A percentile compares a stretch with the other conserved stretches of the same genome.
Evolutionary conservation across 441 rosid species (phyloP).

Genomic region (Breynia disticha): DNA sequence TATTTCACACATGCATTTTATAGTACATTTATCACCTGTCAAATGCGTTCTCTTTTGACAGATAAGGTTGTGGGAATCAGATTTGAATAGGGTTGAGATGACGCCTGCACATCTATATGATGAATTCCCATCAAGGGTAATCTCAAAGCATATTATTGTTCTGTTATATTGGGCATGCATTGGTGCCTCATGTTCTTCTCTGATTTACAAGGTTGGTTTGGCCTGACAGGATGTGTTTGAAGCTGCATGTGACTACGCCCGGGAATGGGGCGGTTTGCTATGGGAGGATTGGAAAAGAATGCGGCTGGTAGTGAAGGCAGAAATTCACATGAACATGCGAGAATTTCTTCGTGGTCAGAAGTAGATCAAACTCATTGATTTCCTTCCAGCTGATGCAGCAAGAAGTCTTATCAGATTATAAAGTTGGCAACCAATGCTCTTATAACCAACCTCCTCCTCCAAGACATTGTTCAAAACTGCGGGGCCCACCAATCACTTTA

Average conservation of each 20-base stretch:
- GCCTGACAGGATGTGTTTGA: conserved; percentile 61
- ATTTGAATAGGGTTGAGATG: conserved; percentile 86
- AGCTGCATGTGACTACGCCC: conserved; percentile 67
- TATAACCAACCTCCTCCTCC: no score
- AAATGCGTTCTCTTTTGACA: conserved; percentile 15
- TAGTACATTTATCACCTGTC: not conserved
- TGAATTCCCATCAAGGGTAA: conserved; percentile 85
- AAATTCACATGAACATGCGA: conserved; percentile 63
- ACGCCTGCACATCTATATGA: conserved; percentile 66
- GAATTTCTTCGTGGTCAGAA: conserved; percentile 57
- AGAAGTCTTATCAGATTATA: no score
- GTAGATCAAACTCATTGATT: not conserved
- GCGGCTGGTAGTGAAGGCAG: conserved; percentile 67
- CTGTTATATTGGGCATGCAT: not conserved
- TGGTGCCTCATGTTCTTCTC: conserved; percentile 1
- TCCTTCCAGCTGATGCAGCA: no score
- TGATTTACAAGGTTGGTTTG: not conserved
- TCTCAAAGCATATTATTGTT: not conserved
- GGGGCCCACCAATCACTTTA: no score
- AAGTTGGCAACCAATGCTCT: no score
- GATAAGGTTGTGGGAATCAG: conserved; percentile 95
- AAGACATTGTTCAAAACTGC: no score
- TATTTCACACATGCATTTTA: not conserved
- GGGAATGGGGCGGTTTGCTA: conserved; percentile 52
- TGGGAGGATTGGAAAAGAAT: conserved; percentile 88